Evolutionary conservation across 2,329 filamentous ascomycete genomes (phyloP).

Genomic region (Ophiostoma perfectum): DNA sequence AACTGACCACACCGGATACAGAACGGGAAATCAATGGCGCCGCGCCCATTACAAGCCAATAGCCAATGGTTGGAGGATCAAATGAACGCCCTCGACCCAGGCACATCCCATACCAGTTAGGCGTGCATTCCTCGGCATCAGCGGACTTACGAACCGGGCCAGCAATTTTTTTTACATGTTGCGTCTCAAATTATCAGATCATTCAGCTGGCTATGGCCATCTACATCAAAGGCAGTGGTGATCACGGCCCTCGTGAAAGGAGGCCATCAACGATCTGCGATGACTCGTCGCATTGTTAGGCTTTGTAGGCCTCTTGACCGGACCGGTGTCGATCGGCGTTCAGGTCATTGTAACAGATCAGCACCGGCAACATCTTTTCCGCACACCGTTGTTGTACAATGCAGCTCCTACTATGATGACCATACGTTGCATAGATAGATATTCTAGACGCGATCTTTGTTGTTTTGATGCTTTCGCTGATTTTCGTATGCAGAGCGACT

Average conservation of each 20-base stretch:
- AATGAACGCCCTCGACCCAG: neutral
- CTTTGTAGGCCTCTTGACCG: neutral
- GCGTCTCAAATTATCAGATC: neutral
- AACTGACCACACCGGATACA: neutral
- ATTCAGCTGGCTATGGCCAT: neutral
- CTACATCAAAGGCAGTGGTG: neutral
- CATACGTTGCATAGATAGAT: neutral
- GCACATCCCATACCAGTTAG: neutral
- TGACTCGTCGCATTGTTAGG: neutral
- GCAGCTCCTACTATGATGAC: neutral
- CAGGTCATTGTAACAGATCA: neutral
- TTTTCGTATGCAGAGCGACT: too few relatives aligned
- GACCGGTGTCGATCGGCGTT: neutral
- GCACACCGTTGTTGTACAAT: neutral
- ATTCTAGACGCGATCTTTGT: too few relatives aligned
- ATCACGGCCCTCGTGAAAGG: neutral
- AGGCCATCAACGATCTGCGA: too few relatives aligned
- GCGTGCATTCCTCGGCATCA: neutral
- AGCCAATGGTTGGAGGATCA: neutral
- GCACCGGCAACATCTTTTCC: neutral
- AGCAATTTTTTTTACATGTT: neutral
- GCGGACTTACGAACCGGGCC: neutral
- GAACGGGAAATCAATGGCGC: neutral
- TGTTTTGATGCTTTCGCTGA: too few relatives aligned
- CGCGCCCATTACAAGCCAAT: neutral